Base-by-base conservation (phyloP, 257 asterid genomes). In the Rehmannia glutinosa region DNA sequence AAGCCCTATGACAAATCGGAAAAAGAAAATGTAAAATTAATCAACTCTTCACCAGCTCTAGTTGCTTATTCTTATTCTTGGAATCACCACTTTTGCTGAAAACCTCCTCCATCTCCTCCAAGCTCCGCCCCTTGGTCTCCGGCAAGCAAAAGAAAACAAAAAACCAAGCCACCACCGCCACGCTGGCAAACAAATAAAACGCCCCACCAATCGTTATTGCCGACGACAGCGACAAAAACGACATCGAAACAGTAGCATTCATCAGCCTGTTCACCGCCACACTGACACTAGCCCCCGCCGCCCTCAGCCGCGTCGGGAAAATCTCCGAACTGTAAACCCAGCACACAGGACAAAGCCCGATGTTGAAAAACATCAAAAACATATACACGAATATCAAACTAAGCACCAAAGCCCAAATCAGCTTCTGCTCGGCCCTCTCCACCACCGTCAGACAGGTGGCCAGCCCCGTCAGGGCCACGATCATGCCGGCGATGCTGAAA, bases 281-380 rank as follows among this genome's bases (percentile, higher is more conserved):
- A 8, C 88, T 75, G 7, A 88, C 54, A 21, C 89, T 79, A 0
- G 80, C 87, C 27, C 96, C 96, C 15, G 82, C 86, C 1, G 92
- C 90, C 79, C 95, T 76, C 16, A 79, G 69, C 75, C 67, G 73
- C 23, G 64, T 57, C 0, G 96, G 96, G 5, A 86, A 89, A 0
- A 89, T 84, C 82, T 89, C 96, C 1, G 96, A 75, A 25, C 87
- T 84, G 53, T 89, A 89, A 1, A 89, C 96, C 96, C 96, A 89
- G 8, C 95, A 86, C n/a, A 89, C 86, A 0, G 96, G 96, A 2
- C 84, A 89, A 1, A 88, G 85, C 23, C 96, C 96, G 0, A 88
- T 68, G 60, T 88, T 88, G 64, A 86, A 88, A 55, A 82, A 88
- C 85, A 73, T 75, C 5, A 86, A 77, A n/a, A 59, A 79, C 8